Base-by-base conservation (phyloP, 1,284 basidiomycete genomes). In the Cerrena zonata region DNA sequence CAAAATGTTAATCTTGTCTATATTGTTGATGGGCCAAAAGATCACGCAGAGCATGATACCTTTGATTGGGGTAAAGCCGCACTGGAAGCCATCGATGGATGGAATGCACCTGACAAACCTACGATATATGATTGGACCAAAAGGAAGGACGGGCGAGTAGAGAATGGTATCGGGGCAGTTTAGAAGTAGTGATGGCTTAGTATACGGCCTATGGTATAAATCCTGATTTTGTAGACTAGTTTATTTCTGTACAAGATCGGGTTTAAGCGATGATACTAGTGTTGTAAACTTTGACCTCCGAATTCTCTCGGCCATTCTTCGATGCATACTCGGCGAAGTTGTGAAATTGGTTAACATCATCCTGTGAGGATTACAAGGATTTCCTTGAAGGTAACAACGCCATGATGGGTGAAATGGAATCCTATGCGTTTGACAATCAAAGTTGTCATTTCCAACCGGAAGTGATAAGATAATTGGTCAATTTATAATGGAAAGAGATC, bases 11-110 rank as follows among this genome's bases (percentile, higher is more conserved):
- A 67, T 2, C 71, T 94, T 21, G 68, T 91, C 25, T 63, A 76
- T 13, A 84, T 93, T 53, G 75, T 94, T 18, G 84, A 94, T 48
- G 82, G 89, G 0, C 86, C 89, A 3, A 62, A 69, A 2, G 74
- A 78, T 41, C 69, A 61, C 23, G 66, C 68, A 0, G 77, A 80
- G 24, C 82, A 86, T 50, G 79, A 76, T 50, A 63, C 63, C 4
- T 84, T 76, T 61, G 82, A 92, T 63, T 94, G 91, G 91, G 91
- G 91, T 3, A 69, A 66, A 18, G 87, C 84, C 3, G 79, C 84
- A 0, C 43, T 93, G 2, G 69, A 77, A 10, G 86, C 86, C 0
- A 61, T 94, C 25, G 76, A 84, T 24, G 62, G 65, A 11, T 93
- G 89, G 89, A 63, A 74, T 48, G 57, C 61, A 24, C 68, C 69